Evolutionary conservation across 2,329 filamentous ascomycete species (phyloP).

Genomic region (Fusarium humuli): DNA sequence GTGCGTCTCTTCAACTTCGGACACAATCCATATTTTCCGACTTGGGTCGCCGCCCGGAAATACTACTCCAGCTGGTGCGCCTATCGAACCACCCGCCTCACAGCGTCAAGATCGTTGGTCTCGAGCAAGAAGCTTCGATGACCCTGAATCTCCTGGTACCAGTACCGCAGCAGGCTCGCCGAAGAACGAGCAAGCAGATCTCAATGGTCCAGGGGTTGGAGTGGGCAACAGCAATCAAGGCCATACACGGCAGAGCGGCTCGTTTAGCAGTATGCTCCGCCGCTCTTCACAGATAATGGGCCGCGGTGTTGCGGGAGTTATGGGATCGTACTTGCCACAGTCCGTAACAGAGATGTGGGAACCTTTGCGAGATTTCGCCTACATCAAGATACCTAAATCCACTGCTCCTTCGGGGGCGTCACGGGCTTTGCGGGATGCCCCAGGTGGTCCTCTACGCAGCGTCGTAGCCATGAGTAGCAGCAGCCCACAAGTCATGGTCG

Average conservation of each 20-base stretch:
- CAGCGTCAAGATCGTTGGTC: conserved; percentile 64
- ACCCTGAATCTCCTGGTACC: conserved; percentile 52
- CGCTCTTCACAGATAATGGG: conserved; percentile 95
- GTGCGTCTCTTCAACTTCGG: conserved; percentile 94
- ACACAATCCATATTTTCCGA: conserved; percentile 97
- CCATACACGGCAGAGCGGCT: conserved; percentile 72
- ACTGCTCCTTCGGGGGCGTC: conserved; percentile 34
- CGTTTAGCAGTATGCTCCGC: conserved; percentile 90
- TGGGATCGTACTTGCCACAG: conserved; percentile 91
- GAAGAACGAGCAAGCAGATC: conserved; percentile 61
- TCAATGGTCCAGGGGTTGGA: conserved; percentile 45
- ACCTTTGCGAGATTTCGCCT: conserved; percentile 92
- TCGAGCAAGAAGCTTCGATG: conserved; percentile 64
- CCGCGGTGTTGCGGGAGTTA: conserved; percentile 85
- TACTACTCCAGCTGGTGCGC: conserved; percentile 51
- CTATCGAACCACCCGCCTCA: conserved; percentile 56
- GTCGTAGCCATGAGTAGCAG: conserved; percentile 98
- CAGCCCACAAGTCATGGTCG: conserved; percentile 96
- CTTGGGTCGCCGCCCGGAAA: conserved; percentile 65
- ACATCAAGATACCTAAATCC: conserved; percentile 87
- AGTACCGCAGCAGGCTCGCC: conserved; percentile 65
- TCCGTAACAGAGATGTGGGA: conserved; percentile 99
- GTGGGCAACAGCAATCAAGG: conserved; percentile 45
- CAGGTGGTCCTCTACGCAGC: conserved; percentile 73
- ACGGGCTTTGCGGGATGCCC: conserved; percentile 48